A percentile compares a stretch with the other conserved stretches of the same genome.
phyloP scores from a whole-genome alignment of 2,329 filamentous ascomycete genomes.

The Fusarium fracticaudum region DNA sequence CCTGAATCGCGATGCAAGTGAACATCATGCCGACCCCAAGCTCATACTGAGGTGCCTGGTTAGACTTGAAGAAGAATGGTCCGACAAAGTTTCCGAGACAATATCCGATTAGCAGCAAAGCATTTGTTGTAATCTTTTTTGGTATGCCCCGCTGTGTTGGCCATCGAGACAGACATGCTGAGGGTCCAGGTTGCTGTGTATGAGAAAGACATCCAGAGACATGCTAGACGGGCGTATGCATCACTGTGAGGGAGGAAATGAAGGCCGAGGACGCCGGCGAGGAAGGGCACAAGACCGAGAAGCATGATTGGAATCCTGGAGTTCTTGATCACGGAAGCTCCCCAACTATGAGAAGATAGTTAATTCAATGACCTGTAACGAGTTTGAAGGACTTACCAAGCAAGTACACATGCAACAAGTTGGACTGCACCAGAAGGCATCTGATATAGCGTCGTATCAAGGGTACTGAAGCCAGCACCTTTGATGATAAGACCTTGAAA shows the following conservation, averaged over 20 bases:
- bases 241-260: slow-evolving; percentile 15
- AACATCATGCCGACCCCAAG: slow-evolving; percentile 37
- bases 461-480: slow-evolving; percentile 32
- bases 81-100: slow-evolving; percentile 52
- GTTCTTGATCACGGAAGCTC: slow-evolving; percentile 1
- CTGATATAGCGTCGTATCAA: slow-evolving; percentile 23
- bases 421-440: slow-evolving; percentile 35
- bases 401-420: slow-evolving; percentile 15
- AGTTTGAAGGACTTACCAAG: slow-evolving; percentile 15
- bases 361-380: too few species aligned
- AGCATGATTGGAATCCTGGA: slow-evolving; percentile 28
- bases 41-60: slow-evolving; percentile 18
- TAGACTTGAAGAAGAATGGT: slow-evolving; percentile 51
- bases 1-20: slow-evolving; percentile 21
- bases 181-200: slow-evolving; percentile 42
- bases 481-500: slow-evolving; percentile 41
- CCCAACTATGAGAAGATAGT: background rate
- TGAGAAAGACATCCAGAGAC: slow-evolving; percentile 43
- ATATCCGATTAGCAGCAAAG: slow-evolving; percentile 58
- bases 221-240: slow-evolving; percentile 36
- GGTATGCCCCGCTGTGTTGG: slow-evolving; percentile 49
- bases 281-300: slow-evolving; percentile 6
- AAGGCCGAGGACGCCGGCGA: slow-evolving; percentile 21
- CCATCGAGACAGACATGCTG: slow-evolving; percentile 39
- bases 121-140: slow-evolving; percentile 55